Evolutionary conservation across 768 basidiomycete species (phyloP).

Genomic region (Lactifluus piperatus): DNA sequence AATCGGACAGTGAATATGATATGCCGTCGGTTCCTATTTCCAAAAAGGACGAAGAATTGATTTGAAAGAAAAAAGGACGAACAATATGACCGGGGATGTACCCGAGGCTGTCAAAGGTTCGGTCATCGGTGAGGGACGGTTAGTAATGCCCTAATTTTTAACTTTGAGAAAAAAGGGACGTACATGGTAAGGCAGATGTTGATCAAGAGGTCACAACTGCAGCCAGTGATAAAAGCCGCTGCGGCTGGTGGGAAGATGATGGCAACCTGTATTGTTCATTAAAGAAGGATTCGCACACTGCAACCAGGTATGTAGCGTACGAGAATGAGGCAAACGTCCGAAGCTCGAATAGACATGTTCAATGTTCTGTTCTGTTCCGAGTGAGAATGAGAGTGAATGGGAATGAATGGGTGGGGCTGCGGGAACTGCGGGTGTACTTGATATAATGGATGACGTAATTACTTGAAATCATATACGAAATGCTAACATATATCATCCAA

Average conservation of each 20-base stretch:
- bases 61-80: constrained; percentile 17
- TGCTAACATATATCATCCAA: neutral
- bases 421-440: too few species aligned
- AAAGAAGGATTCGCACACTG: neutral
- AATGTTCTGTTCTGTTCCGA: too few species aligned
- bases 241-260: constrained; percentile 80
- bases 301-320: constrained; percentile 30
- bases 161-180: constrained; percentile 22
- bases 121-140: constrained; percentile 1
- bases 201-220: constrained; percentile 80
- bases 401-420: too few species aligned
- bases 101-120: constrained; percentile 44
- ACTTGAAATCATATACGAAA: neutral
- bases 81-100: constrained; percentile 61
- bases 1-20: too few species aligned
- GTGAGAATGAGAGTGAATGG: neutral
- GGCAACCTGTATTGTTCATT: constrained; percentile 41
- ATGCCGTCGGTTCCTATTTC: neutral
- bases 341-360: constrained; percentile 40
- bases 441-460: neutral
- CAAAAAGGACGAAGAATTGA: neutral
- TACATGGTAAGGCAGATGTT: constrained; percentile 75
- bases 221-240: constrained; percentile 68
- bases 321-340: constrained; percentile 73
- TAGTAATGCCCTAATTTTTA: too few species aligned